These are phyloP conservation scores for Ramalina intermedia DNA, from an alignment of 495 filamentous ascomycete genomes.

Conservation along the genomic window DNA sequence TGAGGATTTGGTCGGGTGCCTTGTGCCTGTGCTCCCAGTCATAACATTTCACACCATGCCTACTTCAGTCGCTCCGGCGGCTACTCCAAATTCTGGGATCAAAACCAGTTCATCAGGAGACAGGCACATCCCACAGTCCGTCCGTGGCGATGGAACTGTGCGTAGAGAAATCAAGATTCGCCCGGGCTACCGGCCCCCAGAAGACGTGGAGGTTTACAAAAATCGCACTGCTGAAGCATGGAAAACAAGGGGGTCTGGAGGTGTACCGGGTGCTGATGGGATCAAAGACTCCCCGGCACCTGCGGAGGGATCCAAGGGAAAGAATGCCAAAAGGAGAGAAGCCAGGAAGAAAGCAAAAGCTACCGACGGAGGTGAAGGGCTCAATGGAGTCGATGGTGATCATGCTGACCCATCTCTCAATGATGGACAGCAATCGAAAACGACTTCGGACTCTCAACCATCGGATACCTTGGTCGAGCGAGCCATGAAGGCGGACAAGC, in stretches of 20 bases:
- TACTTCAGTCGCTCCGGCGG: slow-evolving; percentile 6
- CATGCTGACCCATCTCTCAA: slow-evolving; percentile 15
- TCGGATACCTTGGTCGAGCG: neutral
- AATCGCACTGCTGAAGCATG: slow-evolving; percentile 78
- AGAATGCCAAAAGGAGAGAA: slow-evolving; percentile 88
- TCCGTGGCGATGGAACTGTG: slow-evolving; percentile 72
- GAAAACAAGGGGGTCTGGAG: slow-evolving; percentile 62
- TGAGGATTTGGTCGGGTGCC: slow-evolving; percentile 46
- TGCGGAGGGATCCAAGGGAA: slow-evolving; percentile 40
- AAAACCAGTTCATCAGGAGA: slow-evolving; percentile 57
- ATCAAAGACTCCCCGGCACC: slow-evolving; percentile 40
- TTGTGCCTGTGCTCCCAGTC: slow-evolving; percentile 16
- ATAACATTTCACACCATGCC: neutral
- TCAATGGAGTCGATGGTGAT: slow-evolving; percentile 25
- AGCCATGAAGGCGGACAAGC: neutral
- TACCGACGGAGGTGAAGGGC: slow-evolving; percentile 21
- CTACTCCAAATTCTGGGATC: slow-evolving; percentile 48
- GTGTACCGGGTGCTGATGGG: slow-evolving; percentile 69
- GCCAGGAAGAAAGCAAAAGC: slow-evolving; percentile 78
- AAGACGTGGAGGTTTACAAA: slow-evolving; percentile 94
- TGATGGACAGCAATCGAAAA: slow-evolving; percentile 17
- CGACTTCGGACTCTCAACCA: neutral
- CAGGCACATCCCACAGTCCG: slow-evolving; percentile 74
- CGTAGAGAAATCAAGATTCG: slow-evolving; percentile 85
- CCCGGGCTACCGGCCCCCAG: slow-evolving; percentile 85